A percentile compares a stretch with the other conserved stretches of the same genome.
These are phyloP conservation scores for Candida incommunis DNA, from an alignment of 805 yeast genomes.

Conservation along the genomic window DNA sequence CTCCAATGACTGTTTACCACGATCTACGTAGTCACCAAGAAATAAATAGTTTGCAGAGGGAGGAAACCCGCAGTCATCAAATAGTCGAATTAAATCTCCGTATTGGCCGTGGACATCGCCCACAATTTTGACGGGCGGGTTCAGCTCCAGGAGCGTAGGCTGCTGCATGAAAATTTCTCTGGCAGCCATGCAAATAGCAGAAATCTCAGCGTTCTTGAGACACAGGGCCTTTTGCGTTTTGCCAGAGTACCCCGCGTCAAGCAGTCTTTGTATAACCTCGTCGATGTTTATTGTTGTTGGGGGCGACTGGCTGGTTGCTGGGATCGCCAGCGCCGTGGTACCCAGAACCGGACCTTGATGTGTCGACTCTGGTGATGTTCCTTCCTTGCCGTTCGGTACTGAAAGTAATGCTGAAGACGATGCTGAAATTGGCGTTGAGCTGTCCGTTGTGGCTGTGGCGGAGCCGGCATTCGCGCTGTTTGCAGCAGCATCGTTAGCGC, in stretches of 20 bases:
- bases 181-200: slow-evolving; percentile 72
- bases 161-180: slow-evolving; percentile 82
- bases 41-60: slow-evolving; percentile 86
- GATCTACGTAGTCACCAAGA: slow-evolving; percentile 92
- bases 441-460: neutral
- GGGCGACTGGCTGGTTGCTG: slow-evolving; percentile 4
- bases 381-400: slow-evolving; percentile 2
- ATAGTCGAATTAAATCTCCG: slow-evolving; percentile 76
- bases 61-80: slow-evolving; percentile 94
- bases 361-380: slow-evolving; percentile 7
- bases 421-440: neutral
- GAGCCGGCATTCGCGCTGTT: neutral
- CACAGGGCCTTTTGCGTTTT: slow-evolving; percentile 79
- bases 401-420: slow-evolving; percentile 2
- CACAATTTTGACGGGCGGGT: slow-evolving; percentile 76
- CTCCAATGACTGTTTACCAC: slow-evolving; percentile 93
- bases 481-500: neutral
- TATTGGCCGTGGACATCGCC: slow-evolving; percentile 98
- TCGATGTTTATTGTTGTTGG: slow-evolving; percentile 44
- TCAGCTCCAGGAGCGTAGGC: slow-evolving; percentile 76
- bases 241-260: slow-evolving; percentile 94
- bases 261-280: slow-evolving; percentile 74
- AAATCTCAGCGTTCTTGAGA: slow-evolving; percentile 79
- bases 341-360: slow-evolving; percentile 7
- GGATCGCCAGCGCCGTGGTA: slow-evolving; percentile 2